Conservation (phyloP, 306 rosid genomes). For the Ceratonia siliqua region DNA sequence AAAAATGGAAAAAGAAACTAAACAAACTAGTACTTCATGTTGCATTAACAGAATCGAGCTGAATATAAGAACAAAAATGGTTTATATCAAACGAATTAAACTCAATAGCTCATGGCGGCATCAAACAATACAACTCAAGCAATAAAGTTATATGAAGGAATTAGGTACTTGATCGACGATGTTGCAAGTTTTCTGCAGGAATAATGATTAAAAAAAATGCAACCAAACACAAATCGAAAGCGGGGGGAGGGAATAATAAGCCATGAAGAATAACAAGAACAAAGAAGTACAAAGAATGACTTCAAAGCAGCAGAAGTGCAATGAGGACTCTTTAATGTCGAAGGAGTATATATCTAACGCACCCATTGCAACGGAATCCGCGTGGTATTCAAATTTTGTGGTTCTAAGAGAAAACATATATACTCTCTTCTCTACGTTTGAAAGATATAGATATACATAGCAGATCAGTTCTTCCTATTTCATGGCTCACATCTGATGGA, state of each 20-base stretch:
- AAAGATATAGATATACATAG: neutral
- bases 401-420: neutral
- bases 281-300: neutral
- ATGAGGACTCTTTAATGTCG: neutral
- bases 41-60: no score
- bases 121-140: neutral
- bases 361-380: neutral
- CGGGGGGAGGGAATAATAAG: neutral
- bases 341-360: neutral
- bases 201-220: neutral
- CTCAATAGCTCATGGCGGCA: neutral
- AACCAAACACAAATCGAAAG: constrained; percentile 1
- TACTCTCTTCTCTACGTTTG: neutral
- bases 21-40: no score
- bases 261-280: neutral
- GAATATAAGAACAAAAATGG: neutral
- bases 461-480: neutral
- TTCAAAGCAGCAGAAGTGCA: neutral
- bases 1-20: no score
- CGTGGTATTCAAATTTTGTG: neutral
- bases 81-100: neutral
- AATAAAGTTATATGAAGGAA: no score
- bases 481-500: neutral
- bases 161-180: no score
- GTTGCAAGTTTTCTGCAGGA: no score